Evolutionary conservation across 2,329 filamentous ascomycete species (phyloP).

Genomic region (Microdochium nivale): DNA sequence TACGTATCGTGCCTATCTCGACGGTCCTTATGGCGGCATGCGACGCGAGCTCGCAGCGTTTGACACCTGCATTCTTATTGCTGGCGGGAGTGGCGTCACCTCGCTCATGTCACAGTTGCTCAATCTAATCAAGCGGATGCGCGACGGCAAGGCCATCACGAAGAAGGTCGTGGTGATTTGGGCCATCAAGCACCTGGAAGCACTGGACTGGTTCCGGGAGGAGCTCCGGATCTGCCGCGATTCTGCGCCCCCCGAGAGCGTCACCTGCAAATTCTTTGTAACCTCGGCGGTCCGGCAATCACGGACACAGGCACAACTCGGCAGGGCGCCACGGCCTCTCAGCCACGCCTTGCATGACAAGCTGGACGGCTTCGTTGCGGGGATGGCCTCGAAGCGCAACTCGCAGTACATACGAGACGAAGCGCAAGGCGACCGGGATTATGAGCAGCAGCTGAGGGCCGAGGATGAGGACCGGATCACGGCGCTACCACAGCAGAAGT

Average conservation of each 20-base stretch:
- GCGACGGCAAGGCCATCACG: constrained; percentile 88
- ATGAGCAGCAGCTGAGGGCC: constrained; percentile 67
- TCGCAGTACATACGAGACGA: constrained; percentile 76
- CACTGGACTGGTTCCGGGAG: constrained; percentile 96
- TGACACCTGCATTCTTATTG: constrained; percentile 86
- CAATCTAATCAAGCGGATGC: constrained; percentile 93
- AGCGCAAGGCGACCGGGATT: constrained; percentile 68
- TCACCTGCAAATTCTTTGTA: constrained; percentile 92
- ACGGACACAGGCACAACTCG: constrained; percentile 17
- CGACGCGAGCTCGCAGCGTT: constrained; percentile 82
- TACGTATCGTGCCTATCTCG: constrained; percentile 85
- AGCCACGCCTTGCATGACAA: constrained; percentile 76
- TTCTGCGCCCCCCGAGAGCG: constrained; percentile 76
- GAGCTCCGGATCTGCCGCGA: constrained; percentile 88
- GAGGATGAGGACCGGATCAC: constrained; percentile 83
- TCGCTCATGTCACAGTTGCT: constrained; percentile 86
- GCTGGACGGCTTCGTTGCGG: constrained; percentile 79
- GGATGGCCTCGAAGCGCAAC: constrained; percentile 78
- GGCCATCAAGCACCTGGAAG: constrained; percentile 83
- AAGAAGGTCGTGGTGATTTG: constrained; percentile 88
- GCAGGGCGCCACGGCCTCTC: constrained; percentile 52
- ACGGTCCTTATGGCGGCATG: constrained; percentile 94
- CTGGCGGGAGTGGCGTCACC: constrained; percentile 90
- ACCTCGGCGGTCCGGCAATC: constrained; percentile 61
- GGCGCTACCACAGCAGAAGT: constrained; percentile 63